Evolutionary conservation across 1,284 basidiomycete genomes (phyloP).

Genomic region (Ceratobasidium sp.): DNA sequence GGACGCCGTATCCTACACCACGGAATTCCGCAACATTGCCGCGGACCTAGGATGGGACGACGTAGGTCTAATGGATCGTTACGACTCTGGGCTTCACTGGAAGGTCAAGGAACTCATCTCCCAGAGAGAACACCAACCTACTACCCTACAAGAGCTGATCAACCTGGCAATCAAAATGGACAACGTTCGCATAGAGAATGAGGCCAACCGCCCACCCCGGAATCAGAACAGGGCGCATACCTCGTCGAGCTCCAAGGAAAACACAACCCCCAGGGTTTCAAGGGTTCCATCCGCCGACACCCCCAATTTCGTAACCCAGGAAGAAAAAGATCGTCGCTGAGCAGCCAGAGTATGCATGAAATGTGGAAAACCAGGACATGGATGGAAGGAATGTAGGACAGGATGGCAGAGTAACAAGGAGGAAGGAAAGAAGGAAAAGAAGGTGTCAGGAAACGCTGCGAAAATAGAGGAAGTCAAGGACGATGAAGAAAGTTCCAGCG

Average conservation of each 20-base stretch:
- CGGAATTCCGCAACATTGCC: not conserved
- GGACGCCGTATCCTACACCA: not conserved
- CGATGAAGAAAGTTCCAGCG: not conserved
- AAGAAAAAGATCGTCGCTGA: not conserved
- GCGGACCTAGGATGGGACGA: not conserved
- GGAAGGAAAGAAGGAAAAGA: not conserved
- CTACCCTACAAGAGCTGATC: not conserved
- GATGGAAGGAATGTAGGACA: not conserved
- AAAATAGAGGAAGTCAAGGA: not conserved
- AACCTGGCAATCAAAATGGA: not conserved
- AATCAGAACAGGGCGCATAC: not conserved
- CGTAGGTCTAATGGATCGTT: not conserved
- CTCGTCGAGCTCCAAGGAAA: not conserved
- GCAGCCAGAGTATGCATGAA: conserved; percentile 9
- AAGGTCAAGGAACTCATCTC: not conserved
- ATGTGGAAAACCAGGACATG: not conserved
- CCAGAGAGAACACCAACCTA: not conserved
- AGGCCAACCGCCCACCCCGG: not conserved
- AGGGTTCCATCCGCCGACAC: not conserved
- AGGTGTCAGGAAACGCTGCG: not conserved
- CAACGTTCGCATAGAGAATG: not conserved
- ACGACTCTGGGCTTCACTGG: not conserved
- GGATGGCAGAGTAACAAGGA: too few species aligned
- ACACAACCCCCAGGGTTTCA: not conserved
- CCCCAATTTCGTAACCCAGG: not conserved